These are phyloP conservation scores for Plasmodium coatneyi DNA, from an alignment of 169 alveolate species.

Conservation along the genomic window DNA sequence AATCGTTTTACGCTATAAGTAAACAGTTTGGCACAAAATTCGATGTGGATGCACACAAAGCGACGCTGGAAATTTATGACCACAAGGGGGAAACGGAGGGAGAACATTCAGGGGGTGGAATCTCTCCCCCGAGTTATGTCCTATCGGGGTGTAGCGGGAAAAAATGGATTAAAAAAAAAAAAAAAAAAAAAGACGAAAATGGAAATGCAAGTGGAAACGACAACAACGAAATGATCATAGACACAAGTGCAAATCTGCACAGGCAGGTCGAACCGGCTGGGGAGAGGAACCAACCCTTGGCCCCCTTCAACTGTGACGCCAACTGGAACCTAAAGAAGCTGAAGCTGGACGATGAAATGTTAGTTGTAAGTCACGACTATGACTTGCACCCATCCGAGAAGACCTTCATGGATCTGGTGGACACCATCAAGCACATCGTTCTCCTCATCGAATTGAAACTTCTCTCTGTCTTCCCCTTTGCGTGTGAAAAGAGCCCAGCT, in stretches of 20 bases:
- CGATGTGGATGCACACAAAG: background rate
- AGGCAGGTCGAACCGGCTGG: background rate
- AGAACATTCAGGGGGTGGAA: background rate
- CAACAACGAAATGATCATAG: background rate
- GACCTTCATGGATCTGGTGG: background rate
- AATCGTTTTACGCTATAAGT: conserved; percentile 15
- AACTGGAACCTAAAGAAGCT: conserved; percentile 23
- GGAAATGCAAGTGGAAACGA: too few relatives aligned
- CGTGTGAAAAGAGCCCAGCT: conserved; percentile 1
- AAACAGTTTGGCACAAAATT: background rate
- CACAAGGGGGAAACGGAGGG: background rate
- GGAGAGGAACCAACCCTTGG: background rate
- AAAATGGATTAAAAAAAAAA: background rate
- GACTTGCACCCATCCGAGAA: background rate
- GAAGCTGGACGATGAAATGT: background rate
- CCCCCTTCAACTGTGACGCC: background rate
- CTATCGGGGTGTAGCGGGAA: background rate
- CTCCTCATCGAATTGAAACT: conserved; percentile 44
- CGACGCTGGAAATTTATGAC: background rate
- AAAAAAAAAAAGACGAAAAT: background rate
- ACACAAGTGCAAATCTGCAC: background rate
- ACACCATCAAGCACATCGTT: conserved; percentile 13
- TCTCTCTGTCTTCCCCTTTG: conserved; percentile 8
- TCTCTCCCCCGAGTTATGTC: background rate
- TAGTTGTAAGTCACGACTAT: background rate